A percentile compares a stretch with the other conserved stretches of the same genome.
phyloP scores from a whole-genome alignment of 1,139 yeast species.

The Taphrina sp. region DNA sequence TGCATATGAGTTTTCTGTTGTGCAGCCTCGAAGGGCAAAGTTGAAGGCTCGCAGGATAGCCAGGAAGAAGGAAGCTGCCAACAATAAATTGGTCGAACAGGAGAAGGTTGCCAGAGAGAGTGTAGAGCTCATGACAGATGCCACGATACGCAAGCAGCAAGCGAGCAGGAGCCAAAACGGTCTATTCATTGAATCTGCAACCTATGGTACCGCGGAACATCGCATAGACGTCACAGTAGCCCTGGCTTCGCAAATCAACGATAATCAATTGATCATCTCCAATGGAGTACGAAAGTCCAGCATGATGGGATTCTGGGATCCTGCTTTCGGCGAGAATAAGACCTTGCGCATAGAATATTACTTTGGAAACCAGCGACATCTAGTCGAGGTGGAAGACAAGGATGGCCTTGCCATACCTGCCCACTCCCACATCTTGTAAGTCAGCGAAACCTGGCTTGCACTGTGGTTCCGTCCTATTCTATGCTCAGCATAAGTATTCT shows the following conservation, averaged over 20 bases:
- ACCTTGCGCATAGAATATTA: slow-evolving; percentile 24
- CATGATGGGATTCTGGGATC: slow-evolving; percentile 33
- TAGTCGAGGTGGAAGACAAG: slow-evolving; percentile 32
- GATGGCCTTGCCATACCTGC: slow-evolving; percentile 30
- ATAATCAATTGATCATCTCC: slow-evolving; percentile 29
- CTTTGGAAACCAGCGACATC: slow-evolving; percentile 30
- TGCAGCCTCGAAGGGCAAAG: slow-evolving; percentile 25
- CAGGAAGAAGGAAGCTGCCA: slow-evolving; percentile 5
- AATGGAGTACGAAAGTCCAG: slow-evolving; percentile 16
- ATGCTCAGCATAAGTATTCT: too few species aligned
- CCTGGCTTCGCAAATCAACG: slow-evolving; percentile 31
- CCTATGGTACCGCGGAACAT: slow-evolving; percentile 21
- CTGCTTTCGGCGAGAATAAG: slow-evolving; percentile 34
- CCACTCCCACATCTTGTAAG: slow-evolving; percentile 6
- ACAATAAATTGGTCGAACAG: slow-evolving; percentile 20
- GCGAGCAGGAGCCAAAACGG: slow-evolving; percentile 4
- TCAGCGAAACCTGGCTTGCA: too few species aligned
- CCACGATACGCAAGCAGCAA: slow-evolving; percentile 21
- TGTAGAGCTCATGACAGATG: slow-evolving; percentile 24
- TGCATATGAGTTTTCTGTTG: slow-evolving; percentile 25
- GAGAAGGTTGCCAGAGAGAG: slow-evolving; percentile 25
- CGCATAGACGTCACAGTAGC: slow-evolving; percentile 33
- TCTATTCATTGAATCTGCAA: slow-evolving; percentile 7
- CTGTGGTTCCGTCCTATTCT: too few species aligned
- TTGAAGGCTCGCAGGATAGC: slow-evolving; percentile 5